Percentiles rank a stretch among this genome's conserved stretches.
phyloP scores from a whole-genome alignment of 495 filamentous ascomycete species.

The Hypoxylon intermedium region DNA sequence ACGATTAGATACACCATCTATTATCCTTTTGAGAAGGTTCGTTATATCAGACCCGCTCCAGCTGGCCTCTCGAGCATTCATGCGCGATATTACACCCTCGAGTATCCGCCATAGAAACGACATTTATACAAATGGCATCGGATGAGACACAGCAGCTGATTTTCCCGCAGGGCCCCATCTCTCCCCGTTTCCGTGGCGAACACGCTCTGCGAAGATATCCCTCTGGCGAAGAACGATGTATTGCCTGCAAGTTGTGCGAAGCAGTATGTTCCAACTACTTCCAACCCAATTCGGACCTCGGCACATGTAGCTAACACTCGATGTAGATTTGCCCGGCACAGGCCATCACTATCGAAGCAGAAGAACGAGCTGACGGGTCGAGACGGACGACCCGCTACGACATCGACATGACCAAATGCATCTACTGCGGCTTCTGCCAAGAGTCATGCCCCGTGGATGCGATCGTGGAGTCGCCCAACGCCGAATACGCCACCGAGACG shows the following conservation, averaged over 20 bases:
- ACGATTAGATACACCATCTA: conserved; percentile 86
- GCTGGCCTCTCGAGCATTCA: neutral
- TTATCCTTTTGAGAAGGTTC: conserved; percentile 95
- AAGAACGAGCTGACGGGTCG: conserved; percentile 94
- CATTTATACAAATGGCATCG: neutral
- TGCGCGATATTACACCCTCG: conserved; percentile 27
- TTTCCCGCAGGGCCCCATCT: conserved; percentile 77
- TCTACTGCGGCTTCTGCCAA: conserved; percentile 99
- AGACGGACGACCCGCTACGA: conserved; percentile 96
- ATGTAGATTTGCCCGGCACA: conserved; percentile 85
- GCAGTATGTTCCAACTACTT: conserved; percentile 59
- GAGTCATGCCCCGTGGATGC: conserved; percentile 98
- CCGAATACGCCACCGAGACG: conserved; percentile 97
- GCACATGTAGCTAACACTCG: conserved; percentile 6
- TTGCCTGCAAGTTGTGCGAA: conserved; percentile 99
- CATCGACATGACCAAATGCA: conserved; percentile 99
- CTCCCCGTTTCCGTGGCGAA: conserved; percentile 95
- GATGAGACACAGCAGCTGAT: neutral
- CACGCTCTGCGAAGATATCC: conserved; percentile 95
- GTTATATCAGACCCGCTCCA: conserved; percentile 7
- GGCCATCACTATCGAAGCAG: conserved; percentile 98
- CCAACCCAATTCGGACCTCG: neutral
- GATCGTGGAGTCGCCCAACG: conserved; percentile 96
- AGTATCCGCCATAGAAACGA: neutral
- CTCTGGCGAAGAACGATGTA: conserved; percentile 96